phyloP scores from a whole-genome alignment of 371 early-diverging fungal genomes.

The Mortierella polycephala region DNA sequence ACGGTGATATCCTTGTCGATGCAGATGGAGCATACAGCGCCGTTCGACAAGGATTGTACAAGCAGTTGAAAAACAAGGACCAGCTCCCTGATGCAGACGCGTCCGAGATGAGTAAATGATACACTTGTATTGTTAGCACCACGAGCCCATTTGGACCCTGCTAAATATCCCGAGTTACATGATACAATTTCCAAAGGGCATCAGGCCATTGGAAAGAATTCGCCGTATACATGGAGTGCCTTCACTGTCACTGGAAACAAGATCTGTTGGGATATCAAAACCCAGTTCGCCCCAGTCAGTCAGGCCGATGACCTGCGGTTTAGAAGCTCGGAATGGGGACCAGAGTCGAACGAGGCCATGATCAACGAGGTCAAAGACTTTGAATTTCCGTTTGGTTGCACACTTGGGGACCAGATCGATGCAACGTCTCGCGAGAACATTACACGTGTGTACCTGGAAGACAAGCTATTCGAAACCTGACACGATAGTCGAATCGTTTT shows the following conservation, averaged over 20 bases:
- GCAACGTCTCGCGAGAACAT: not conserved
- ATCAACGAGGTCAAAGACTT: constrained; percentile 1
- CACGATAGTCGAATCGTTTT: too few species aligned
- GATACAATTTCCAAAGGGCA: constrained; percentile 11
- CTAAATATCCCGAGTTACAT: constrained; percentile 20
- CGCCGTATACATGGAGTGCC: constrained; percentile 18
- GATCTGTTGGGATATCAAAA: constrained; percentile 15
- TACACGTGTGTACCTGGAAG: too few species aligned
- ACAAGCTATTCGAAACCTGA: too few species aligned
- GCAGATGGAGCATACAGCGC: constrained; percentile 40
- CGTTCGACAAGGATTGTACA: constrained; percentile 28
- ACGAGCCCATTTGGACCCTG: constrained; percentile 20
- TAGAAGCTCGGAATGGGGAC: constrained; percentile 6
- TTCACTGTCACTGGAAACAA: constrained; percentile 17
- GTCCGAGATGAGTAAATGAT: constrained; percentile 8
- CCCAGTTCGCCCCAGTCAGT: constrained; percentile 3
- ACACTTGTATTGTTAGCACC: constrained; percentile 20
- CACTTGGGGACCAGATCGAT: constrained; percentile 2
- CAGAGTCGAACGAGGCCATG: constrained; percentile 7
- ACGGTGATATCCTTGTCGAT: constrained; percentile 36
- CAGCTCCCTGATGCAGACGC: constrained; percentile 14
- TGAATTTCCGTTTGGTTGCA: constrained; percentile 4
- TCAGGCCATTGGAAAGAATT: constrained; percentile 12
- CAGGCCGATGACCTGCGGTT: not conserved
- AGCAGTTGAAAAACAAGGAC: constrained; percentile 5